phyloP scores from a whole-genome alignment of 2,329 filamentous ascomycete species.

The Hypoxylon rubiginosum region DNA sequence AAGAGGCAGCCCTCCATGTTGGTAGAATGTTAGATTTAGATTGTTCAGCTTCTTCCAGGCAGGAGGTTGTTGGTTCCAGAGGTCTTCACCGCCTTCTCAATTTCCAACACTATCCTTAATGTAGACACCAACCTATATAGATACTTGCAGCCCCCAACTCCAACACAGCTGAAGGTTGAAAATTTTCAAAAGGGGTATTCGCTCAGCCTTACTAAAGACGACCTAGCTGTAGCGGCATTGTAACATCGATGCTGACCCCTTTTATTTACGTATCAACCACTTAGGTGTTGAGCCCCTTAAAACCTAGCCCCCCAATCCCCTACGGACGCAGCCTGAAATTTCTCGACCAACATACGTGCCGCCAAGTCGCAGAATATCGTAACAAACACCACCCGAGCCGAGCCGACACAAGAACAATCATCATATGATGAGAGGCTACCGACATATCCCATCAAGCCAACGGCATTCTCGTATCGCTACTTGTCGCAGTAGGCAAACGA shows the following conservation, averaged over 20 bases:
- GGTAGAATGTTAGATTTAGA: background rate
- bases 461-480: background rate
- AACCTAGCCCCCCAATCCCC: slow-evolving; percentile 1
- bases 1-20: slow-evolving; percentile 6
- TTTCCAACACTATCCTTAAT: background rate
- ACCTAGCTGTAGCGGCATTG: background rate
- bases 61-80: background rate
- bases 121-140: slow-evolving; percentile 6
- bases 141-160: slow-evolving; percentile 17
- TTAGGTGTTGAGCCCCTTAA: slow-evolving; percentile 12
- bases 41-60: background rate
- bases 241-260: slow-evolving; percentile 23
- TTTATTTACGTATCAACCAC: slow-evolving; percentile 4
- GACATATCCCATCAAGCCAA: slow-evolving; percentile 3
- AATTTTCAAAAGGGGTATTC: slow-evolving; percentile 15
- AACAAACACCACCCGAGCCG: background rate
- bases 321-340: slow-evolving; percentile 7
- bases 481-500: background rate
- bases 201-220: slow-evolving; percentile 16
- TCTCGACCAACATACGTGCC: slow-evolving; percentile 4
- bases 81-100: slow-evolving; percentile 13
- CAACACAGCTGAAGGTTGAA: slow-evolving; percentile 5
- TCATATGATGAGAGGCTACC: background rate
- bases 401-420: background rate
- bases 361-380: background rate